Conservation (phyloP, 208 protist genomes). For the Acanthamoeba sp. region DNA sequence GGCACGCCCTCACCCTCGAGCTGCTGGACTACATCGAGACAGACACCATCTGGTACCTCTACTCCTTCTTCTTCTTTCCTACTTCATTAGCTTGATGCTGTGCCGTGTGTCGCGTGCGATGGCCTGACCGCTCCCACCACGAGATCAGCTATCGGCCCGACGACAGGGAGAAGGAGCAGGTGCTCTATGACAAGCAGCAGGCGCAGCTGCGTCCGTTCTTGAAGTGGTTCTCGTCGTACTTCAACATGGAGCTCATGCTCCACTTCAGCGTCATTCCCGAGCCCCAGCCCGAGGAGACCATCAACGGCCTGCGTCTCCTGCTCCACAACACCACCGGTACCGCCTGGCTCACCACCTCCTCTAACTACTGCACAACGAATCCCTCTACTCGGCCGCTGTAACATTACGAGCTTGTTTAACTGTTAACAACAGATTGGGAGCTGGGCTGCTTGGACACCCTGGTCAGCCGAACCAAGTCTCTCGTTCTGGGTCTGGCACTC, state of each 20-base stretch:
- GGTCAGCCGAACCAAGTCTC: slow-evolving; percentile 68
- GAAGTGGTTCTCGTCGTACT: slow-evolving; percentile 71
- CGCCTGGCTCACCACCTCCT: background rate
- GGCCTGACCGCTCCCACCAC: too few relatives aligned
- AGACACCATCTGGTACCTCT: slow-evolving; percentile 39
- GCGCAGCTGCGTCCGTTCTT: slow-evolving; percentile 43
- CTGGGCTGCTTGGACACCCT: slow-evolving; percentile 68
- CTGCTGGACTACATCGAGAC: slow-evolving; percentile 72
- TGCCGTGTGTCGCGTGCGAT: too few relatives aligned
- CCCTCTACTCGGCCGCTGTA: too few relatives aligned
- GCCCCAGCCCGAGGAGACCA: slow-evolving; percentile 59
- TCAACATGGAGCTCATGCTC: slow-evolving; percentile 63
- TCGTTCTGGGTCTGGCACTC: slow-evolving; percentile 49
- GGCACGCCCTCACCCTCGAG: slow-evolving; percentile 68
- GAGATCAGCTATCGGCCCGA: slow-evolving; percentile 56
- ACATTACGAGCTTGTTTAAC: too few relatives aligned
- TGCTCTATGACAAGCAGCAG: slow-evolving; percentile 58
- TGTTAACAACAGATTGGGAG: slow-evolving; percentile 9
- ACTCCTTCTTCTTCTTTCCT: background rate
- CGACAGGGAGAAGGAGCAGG: slow-evolving; percentile 56
- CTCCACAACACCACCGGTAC: slow-evolving; percentile 69
- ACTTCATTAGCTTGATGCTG: background rate
- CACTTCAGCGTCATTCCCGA: slow-evolving; percentile 69
- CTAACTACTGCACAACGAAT: too few relatives aligned
- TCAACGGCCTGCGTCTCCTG: slow-evolving; percentile 62